These are phyloP conservation scores for Wallemia ichthyophaga DNA, from an alignment of 1,284 basidiomycete genomes.

Conservation along the genomic window DNA sequence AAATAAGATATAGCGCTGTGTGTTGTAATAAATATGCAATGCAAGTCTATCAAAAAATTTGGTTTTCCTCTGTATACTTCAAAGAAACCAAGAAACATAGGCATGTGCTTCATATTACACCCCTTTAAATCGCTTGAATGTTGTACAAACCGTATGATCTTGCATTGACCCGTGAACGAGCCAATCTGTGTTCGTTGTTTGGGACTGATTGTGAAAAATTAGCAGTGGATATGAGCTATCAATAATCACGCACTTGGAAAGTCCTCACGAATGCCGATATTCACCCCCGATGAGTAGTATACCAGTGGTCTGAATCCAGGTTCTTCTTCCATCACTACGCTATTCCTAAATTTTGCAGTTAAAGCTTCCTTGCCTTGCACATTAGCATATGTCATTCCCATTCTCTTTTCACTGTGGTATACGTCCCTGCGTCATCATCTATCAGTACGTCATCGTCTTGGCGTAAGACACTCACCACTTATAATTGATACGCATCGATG, in stretches of 20 bases:
- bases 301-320: slow-evolving; percentile 54
- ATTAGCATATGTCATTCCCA: slow-evolving; percentile 60
- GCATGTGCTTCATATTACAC: not conserved
- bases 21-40: too few relatives aligned
- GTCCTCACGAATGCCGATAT: slow-evolving; percentile 39
- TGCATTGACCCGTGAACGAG: not conserved
- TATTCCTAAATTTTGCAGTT: slow-evolving; percentile 20
- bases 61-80: too few relatives aligned
- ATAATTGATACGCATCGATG: slow-evolving; percentile 33
- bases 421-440: slow-evolving; percentile 33
- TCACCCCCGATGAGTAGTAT: slow-evolving; percentile 40
- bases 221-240: not conserved
- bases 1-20: too few relatives aligned
- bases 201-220: not conserved
- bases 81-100: not conserved
- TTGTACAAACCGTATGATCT: not conserved
- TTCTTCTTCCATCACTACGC: slow-evolving; percentile 39
- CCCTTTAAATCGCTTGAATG: not conserved
- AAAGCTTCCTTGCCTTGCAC: slow-evolving; percentile 62
- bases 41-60: not conserved
- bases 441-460: not conserved
- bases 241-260: slow-evolving; percentile 23
- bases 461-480: slow-evolving; percentile 25
- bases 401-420: slow-evolving; percentile 55
- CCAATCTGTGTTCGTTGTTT: not conserved